These are phyloP conservation scores for Ophiostoma himal-ulmi DNA, from an alignment of 2,329 filamentous ascomycete species.

Conservation along the genomic window DNA sequence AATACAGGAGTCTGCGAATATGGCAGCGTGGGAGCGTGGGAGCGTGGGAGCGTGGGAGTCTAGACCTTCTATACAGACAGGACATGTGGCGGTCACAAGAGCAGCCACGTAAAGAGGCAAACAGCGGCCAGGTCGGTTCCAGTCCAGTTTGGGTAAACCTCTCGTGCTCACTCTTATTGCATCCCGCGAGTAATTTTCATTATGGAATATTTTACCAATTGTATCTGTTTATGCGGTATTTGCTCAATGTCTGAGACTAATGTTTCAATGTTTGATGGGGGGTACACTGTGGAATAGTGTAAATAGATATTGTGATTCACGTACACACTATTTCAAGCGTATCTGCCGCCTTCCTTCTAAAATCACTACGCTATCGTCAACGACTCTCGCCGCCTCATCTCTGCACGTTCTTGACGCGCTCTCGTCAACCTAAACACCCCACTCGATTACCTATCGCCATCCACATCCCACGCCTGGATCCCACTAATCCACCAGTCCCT, in stretches of 20 bases:
- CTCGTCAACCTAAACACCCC: not conserved
- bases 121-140: not conserved
- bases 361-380: not conserved
- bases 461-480: not conserved
- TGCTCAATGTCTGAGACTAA: not conserved
- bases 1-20: too few relatives aligned
- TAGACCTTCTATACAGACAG: not conserved
- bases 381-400: not conserved
- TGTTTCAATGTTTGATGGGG: too few relatives aligned
- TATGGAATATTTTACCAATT: not conserved
- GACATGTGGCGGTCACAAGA: not conserved
- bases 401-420: not conserved
- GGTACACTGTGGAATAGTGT: not conserved
- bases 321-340: not conserved
- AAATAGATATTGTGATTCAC: not conserved
- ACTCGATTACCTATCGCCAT: not conserved
- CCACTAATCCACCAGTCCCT: not conserved
- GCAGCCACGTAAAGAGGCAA: not conserved
- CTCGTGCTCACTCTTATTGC: not conserved
- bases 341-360: not conserved
- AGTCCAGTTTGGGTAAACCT: not conserved
- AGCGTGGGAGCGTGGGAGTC: not conserved
- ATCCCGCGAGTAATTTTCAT: not conserved
- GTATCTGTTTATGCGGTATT: not conserved
- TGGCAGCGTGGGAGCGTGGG: not conserved